These are phyloP conservation scores for Aspergillus neotritici DNA, from an alignment of 2,329 filamentous ascomycete genomes.

Conservation along the genomic window DNA sequence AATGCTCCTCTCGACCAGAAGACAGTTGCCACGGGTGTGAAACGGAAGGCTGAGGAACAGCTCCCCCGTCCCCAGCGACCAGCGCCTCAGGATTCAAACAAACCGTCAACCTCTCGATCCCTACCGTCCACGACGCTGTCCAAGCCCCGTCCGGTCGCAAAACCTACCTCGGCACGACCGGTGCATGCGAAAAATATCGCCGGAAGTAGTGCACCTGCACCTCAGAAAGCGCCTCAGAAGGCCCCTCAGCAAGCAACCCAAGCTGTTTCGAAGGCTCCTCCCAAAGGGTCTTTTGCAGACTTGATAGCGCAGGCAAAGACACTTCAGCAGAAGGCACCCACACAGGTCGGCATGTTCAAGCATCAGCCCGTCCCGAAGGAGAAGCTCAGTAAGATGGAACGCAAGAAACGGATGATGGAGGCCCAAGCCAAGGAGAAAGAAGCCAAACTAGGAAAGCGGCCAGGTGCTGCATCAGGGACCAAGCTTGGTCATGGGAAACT, in stretches of 20 bases:
- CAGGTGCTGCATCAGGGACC: conserved; percentile 12
- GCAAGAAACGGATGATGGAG: conserved; percentile 41
- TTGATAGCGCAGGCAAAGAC: conserved; percentile 56
- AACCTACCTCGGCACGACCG: conserved; percentile 7
- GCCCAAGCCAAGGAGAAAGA: conserved; percentile 39
- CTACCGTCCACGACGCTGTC: conserved; percentile 12
- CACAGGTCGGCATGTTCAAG: conserved; percentile 49
- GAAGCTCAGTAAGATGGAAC: conserved; percentile 51
- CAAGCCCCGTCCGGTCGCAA: conserved; percentile 16
- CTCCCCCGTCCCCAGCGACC: conserved; percentile 27
- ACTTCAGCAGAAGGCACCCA: conserved; percentile 43
- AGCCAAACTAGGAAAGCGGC: conserved; percentile 26
- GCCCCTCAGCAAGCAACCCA: conserved; percentile 2
- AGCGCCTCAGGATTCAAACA: conserved; percentile 16
- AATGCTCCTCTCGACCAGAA: conserved; percentile 15
- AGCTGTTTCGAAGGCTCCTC: conserved; percentile 41
- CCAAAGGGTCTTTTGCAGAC: conserved; percentile 55
- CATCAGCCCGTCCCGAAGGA: conserved; percentile 52
- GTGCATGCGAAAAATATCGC: conserved; percentile 15
- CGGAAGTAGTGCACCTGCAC: conserved; percentile 14
- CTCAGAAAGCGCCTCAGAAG: conserved; percentile 10
- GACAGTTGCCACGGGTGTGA: conserved; percentile 24
- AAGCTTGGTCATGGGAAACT: conserved; percentile 19
- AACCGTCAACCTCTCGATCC: conserved; percentile 14
- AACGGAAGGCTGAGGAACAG: conserved; percentile 42